Conservation (phyloP, 768 basidiomycete species). For the Tulasnella sp. region DNA sequence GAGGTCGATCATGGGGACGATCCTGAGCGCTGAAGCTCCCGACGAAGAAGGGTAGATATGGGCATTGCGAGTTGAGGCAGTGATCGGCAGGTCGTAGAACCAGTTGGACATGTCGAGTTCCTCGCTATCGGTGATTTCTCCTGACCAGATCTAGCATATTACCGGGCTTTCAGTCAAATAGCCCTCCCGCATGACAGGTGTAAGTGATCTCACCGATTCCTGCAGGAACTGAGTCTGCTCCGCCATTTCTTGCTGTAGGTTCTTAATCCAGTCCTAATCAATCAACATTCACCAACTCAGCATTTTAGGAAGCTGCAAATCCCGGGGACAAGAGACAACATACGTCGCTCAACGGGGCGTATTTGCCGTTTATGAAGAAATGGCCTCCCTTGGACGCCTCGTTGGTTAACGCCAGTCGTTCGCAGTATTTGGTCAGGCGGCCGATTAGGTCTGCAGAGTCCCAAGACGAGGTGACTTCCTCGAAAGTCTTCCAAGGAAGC, state of each 20-base stretch:
- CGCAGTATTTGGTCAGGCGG: constrained; percentile 50
- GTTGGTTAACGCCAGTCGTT: constrained; percentile 52
- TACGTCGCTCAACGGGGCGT: constrained; percentile 64
- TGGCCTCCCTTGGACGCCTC: constrained; percentile 47
- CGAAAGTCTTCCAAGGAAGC: constrained; percentile 36
- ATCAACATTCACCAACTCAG: constrained; percentile 14
- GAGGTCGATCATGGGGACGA: neutral
- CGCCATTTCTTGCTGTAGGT: constrained; percentile 56
- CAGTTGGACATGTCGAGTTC: constrained; percentile 58
- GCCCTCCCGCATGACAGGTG: neutral
- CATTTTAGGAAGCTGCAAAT: neutral
- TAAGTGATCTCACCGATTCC: constrained; percentile 52
- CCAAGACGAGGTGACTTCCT: constrained; percentile 37
- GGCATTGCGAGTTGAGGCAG: constrained; percentile 64
- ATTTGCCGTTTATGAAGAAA: constrained; percentile 86
- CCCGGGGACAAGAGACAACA: constrained; percentile 35
- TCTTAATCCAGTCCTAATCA: constrained; percentile 66
- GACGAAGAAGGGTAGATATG: constrained; percentile 57
- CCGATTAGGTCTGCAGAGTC: constrained; percentile 39
- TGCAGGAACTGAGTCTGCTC: constrained; percentile 65
- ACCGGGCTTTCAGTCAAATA: constrained; percentile 30
- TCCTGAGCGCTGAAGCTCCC: constrained; percentile 38
- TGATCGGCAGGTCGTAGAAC: constrained; percentile 86
- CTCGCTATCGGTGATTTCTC: constrained; percentile 48
- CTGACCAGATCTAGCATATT: constrained; percentile 50